Percentiles rank a stretch among this genome's conserved stretches.
Conservation (phyloP, 495 filamentous ascomycete genomes). For the Podospora pseudopauciseta region DNA sequence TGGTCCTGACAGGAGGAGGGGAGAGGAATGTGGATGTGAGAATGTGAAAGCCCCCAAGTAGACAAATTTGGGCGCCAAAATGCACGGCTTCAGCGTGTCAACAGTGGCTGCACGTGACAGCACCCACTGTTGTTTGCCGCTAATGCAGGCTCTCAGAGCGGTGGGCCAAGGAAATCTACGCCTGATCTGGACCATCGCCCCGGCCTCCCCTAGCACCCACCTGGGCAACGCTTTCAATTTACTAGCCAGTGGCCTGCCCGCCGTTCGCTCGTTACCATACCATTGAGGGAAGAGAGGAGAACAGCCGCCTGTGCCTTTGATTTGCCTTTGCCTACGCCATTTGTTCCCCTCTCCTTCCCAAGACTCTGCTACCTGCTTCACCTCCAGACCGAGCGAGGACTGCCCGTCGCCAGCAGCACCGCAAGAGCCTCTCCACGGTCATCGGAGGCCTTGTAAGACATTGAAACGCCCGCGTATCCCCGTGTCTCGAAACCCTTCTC, state of each 20-base stretch:
- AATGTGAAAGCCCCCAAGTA: too few species aligned
- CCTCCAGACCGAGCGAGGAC: not conserved
- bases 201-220: not conserved
- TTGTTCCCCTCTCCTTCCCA: slow-evolving; percentile 1
- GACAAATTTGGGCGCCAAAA: slow-evolving; percentile 1
- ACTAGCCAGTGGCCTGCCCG: not conserved
- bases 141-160: slow-evolving; percentile 23
- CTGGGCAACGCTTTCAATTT: not conserved
- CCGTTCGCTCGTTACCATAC: not conserved
- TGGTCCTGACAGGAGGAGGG: not conserved
- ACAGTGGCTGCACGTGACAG: slow-evolving; percentile 27
- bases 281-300: slow-evolving; percentile 5
- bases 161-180: slow-evolving; percentile 16
- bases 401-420: not conserved
- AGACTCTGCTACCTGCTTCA: not conserved
- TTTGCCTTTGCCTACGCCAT: not conserved
- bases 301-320: slow-evolving; percentile 16
- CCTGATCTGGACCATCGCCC: slow-evolving; percentile 23
- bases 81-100: slow-evolving; percentile 11
- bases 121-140: slow-evolving; percentile 25
- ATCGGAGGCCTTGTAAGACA: slow-evolving; percentile 4
- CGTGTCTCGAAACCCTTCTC: slow-evolving; percentile 9
- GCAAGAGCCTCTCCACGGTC: not conserved
- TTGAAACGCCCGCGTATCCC: slow-evolving; percentile 8
- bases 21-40: not conserved